Evolutionary conservation across 192 early-diverging fungal genomes (phyloP), one percentile per base, ranked within the genome.

Genomic region (Coemansia sp.): DNA sequence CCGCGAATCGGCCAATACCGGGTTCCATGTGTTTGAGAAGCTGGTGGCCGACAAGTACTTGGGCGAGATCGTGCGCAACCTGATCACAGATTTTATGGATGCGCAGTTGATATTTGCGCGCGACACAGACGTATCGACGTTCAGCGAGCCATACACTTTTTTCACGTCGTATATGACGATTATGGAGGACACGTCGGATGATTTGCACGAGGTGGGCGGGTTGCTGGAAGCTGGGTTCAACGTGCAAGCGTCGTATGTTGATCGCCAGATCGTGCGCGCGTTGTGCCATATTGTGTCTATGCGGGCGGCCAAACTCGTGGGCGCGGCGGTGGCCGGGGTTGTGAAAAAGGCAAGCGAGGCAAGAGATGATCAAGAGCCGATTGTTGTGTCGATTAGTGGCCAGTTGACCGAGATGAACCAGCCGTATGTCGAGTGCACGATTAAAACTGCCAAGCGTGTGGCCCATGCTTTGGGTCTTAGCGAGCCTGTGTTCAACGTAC

Each of bases 21-120:
- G 86, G 23, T 72, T 73, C 35, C 94, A 95, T 68, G 85, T 89
- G 21, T 94, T 94, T 55, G 95, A 97, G 81, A 97, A 99, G 83
- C 84, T 95, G 70, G 93, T 99, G 56, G 91, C 92, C 4, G 94
- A 94, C 63, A 88, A 93, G 86, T 98, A 97, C 64, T 83, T 98
- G 25, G 97, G 97, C 66, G 94, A 98, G 68, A 88, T 98, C 32
- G 77, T 84, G 38, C 92, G 94, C 17, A 89, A 89, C 43, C 82
- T 92, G 38, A 59, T 97, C 24, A 71, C 93, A 10, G 86, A 98
- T 72, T 84, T 97, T 59, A 86, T 94, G 61, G 89, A 93, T 61
- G 86, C 87, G 47, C 86, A 85, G 45, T 70, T 94, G 12, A 84
- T 98, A 8, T 95, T 97, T 68, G 38, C 70, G 12, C 57, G 39